Conservation (phyloP, 192 early-diverging fungal species). For the Kickxella alabastrina region DNA sequence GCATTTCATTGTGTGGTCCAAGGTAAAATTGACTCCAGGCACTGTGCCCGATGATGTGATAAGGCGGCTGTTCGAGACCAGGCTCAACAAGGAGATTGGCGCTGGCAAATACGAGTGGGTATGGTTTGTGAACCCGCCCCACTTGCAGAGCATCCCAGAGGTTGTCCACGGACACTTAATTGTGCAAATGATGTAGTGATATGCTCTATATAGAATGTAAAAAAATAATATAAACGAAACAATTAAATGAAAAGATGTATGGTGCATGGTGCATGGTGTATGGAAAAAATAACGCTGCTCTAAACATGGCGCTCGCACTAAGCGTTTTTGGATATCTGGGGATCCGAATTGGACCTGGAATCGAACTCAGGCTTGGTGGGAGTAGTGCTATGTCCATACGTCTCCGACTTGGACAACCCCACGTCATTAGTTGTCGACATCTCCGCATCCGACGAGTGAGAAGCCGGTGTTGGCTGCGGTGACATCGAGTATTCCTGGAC, state of each 20-base stretch:
- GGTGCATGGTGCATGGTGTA: no score
- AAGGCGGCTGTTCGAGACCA: slow-evolving; percentile 7
- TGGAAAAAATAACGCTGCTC: no score
- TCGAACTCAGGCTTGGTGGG: not conserved
- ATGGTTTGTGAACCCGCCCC: slow-evolving; percentile 51
- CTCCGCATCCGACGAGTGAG: not conserved
- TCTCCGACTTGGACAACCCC: not conserved
- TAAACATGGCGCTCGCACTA: no score
- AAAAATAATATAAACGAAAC: not conserved
- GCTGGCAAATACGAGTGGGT: slow-evolving; percentile 32
- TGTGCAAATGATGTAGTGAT: no score
- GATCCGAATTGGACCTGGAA: no score
- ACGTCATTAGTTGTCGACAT: no score
- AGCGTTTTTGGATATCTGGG: no score
- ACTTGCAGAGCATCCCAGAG: slow-evolving; percentile 49
- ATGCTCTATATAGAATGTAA: slow-evolving; percentile 1
- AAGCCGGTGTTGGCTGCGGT: not conserved
- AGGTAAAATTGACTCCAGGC: slow-evolving; percentile 20
- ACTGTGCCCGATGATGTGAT: slow-evolving; percentile 20
- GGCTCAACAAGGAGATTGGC: slow-evolving; percentile 22
- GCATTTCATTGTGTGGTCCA: slow-evolving; percentile 50
- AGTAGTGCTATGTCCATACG: not conserved
- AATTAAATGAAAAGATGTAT: not conserved
- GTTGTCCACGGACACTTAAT: slow-evolving; percentile 44
- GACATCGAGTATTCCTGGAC: no score